These are phyloP conservation scores for Cladophialophora exuberans DNA, from an alignment of 2,329 filamentous ascomycete species.

Conservation along the genomic window DNA sequence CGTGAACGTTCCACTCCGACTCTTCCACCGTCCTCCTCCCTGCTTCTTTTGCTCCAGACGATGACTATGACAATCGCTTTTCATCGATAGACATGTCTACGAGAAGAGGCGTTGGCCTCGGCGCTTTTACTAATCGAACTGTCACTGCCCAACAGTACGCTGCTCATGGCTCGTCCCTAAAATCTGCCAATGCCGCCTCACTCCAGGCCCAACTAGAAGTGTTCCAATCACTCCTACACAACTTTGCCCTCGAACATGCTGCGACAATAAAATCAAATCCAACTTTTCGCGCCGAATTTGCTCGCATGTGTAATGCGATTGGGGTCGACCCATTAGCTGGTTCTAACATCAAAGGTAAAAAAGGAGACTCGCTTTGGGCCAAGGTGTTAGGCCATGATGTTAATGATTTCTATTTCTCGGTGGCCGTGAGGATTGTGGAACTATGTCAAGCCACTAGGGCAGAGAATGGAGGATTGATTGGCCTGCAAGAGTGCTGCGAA, in stretches of 20 bases:
- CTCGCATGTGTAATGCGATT: constrained; percentile 96
- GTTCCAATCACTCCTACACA: constrained; percentile 92
- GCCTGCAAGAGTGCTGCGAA: constrained; percentile 77
- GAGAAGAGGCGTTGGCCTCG: constrained; percentile 76
- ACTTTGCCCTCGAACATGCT: constrained; percentile 92
- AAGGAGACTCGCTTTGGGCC: constrained; percentile 78
- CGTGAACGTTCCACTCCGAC: not conserved
- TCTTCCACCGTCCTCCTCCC: not conserved
- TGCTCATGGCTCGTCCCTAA: constrained; percentile 84
- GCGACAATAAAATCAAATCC: constrained; percentile 96
- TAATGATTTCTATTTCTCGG: constrained; percentile 98
- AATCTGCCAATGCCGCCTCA: constrained; percentile 78
- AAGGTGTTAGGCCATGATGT: constrained; percentile 89
- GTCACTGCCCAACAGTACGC: constrained; percentile 89
- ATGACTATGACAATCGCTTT: not conserved
- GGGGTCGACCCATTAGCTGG: constrained; percentile 92
- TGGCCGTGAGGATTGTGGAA: constrained; percentile 93
- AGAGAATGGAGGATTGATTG: constrained; percentile 92
- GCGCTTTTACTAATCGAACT: constrained; percentile 82
- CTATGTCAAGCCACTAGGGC: constrained; percentile 82
- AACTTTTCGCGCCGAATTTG: constrained; percentile 93
- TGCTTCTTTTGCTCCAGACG: not conserved
- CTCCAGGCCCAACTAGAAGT: constrained; percentile 92
- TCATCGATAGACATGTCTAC: constrained; percentile 43
- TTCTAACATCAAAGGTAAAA: constrained; percentile 57